Percentiles rank a stretch among this genome's conserved stretches.
Evolutionary conservation across 2,329 filamentous ascomycete genomes (phyloP).

Genomic region (Colletotrichum filicis): DNA sequence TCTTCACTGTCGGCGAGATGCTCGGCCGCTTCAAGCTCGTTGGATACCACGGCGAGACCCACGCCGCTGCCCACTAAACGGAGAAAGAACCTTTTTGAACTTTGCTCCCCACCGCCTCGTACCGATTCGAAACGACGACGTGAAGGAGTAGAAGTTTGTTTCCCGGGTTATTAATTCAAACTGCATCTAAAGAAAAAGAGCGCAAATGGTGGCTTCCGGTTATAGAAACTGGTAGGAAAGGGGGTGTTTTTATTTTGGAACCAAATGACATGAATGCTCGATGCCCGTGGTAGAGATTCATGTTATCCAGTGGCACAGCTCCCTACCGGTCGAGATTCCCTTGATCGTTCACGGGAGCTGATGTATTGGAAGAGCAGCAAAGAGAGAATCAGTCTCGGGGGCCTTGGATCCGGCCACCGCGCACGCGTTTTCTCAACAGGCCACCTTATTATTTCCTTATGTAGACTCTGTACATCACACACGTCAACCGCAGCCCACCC

Average conservation of each 20-base stretch:
- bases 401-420: conserved; percentile 19
- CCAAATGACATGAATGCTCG: conserved; percentile 25
- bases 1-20: conserved; percentile 98
- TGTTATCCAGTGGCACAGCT: conserved; percentile 9
- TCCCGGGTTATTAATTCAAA: conserved; percentile 26
- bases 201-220: conserved; percentile 25
- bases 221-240: conserved; percentile 22
- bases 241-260: conserved; percentile 22
- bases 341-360: neutral
- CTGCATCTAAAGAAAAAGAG: conserved; percentile 33
- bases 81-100: neutral
- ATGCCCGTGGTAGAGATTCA: conserved; percentile 30
- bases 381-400: conserved; percentile 8
- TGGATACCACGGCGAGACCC: conserved; percentile 82
- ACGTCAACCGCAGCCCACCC: conserved; percentile 25
- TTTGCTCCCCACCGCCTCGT: neutral
- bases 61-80: conserved; percentile 68
- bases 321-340: conserved; percentile 7
- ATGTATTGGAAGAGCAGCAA: conserved; percentile 11
- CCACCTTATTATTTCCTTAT: conserved; percentile 36
- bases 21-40: conserved; percentile 95
- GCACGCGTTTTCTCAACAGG: conserved; percentile 15
- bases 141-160: neutral
- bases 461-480: conserved; percentile 38
- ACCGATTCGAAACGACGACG: neutral